A percentile compares a stretch with the other conserved stretches of the same genome.
These are phyloP conservation scores for Saturnispora serradocipensis DNA, from an alignment of 805 yeast genomes.

Conservation along the genomic window DNA sequence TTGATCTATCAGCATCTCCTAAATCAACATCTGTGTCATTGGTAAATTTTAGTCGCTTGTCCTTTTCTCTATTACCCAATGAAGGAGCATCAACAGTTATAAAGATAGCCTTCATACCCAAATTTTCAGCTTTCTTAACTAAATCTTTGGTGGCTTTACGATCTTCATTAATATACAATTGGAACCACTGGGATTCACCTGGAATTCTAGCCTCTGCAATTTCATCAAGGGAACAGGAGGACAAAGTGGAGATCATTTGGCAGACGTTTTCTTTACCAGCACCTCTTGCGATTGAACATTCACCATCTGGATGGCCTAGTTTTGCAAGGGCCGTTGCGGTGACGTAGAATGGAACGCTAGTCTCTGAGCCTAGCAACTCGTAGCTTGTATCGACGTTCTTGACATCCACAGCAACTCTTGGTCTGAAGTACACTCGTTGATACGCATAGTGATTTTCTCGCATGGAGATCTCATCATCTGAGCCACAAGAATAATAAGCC, in stretches of 20 bases:
- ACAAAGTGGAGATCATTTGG: slow-evolving; percentile 90
- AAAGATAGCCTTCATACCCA: slow-evolving; percentile 75
- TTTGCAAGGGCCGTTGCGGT: slow-evolving; percentile 90
- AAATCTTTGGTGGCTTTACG: slow-evolving; percentile 51
- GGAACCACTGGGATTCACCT: slow-evolving; percentile 80
- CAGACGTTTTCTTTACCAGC: slow-evolving; percentile 61
- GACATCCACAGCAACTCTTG: slow-evolving; percentile 76
- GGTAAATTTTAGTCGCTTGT: slow-evolving; percentile 22
- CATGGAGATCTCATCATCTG: slow-evolving; percentile 86
- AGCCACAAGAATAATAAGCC: slow-evolving; percentile 88
- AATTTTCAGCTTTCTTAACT: slow-evolving; percentile 60
- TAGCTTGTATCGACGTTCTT: slow-evolving; percentile 60
- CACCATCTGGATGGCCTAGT: slow-evolving; percentile 91
- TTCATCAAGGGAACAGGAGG: slow-evolving; percentile 83
- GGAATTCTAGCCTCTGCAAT: slow-evolving; percentile 60
- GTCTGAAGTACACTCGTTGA: slow-evolving; percentile 82
- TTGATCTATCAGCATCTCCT: slow-evolving; percentile 47
- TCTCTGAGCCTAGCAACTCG: slow-evolving; percentile 61
- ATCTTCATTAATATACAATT: slow-evolving; percentile 74
- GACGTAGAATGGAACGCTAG: slow-evolving; percentile 74
- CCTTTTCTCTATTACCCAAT: slow-evolving; percentile 81
- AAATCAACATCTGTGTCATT: slow-evolving; percentile 39
- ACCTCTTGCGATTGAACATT: slow-evolving; percentile 75
- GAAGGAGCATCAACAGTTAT: slow-evolving; percentile 92
- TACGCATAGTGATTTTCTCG: slow-evolving; percentile 88